phyloP scores from a whole-genome alignment of 1,139 yeast genomes.

The Candida neerlandica region DNA sequence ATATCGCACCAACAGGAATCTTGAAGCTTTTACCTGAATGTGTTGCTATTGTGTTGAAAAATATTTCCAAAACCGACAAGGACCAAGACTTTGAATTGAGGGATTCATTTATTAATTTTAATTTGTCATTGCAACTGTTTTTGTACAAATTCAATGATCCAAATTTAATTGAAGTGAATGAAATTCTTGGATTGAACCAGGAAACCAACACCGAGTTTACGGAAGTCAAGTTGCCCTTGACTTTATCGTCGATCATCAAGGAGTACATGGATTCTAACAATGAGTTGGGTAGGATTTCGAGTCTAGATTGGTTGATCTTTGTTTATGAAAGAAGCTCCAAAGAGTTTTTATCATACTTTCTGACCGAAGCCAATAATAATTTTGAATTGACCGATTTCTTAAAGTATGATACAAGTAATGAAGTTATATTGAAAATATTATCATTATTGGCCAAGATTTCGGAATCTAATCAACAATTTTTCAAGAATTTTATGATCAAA shows the following conservation, averaged over 20 bases:
- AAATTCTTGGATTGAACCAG: slow-evolving; percentile 35
- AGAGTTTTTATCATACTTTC: slow-evolving; percentile 52
- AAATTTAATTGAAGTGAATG: slow-evolving; percentile 18
- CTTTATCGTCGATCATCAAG: slow-evolving; percentile 37
- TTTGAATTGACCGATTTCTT: slow-evolving; percentile 75
- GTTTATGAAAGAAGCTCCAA: slow-evolving; percentile 75
- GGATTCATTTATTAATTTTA: slow-evolving; percentile 40
- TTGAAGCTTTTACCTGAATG: slow-evolving; percentile 58
- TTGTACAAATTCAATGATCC: slow-evolving; percentile 31
- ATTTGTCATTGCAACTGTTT: slow-evolving; percentile 36
- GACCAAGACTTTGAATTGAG: slow-evolving; percentile 44
- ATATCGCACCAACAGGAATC: slow-evolving; percentile 76
- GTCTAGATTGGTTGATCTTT: slow-evolving; percentile 89
- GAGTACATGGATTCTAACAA: slow-evolving; percentile 47
- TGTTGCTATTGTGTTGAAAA: slow-evolving; percentile 39
- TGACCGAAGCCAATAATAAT: slow-evolving; percentile 34
- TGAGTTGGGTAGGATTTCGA: slow-evolving; percentile 81
- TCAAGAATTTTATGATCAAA: slow-evolving; percentile 74
- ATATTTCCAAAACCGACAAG: slow-evolving; percentile 39
- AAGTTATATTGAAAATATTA: slow-evolving; percentile 77
- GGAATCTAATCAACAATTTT: slow-evolving; percentile 76
- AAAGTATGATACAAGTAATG: slow-evolving; percentile 85
- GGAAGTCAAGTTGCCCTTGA: slow-evolving; percentile 39
- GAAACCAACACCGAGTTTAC: slow-evolving; percentile 46
- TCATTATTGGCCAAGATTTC: slow-evolving; percentile 80